These are phyloP conservation scores for Eurotiales sp. DNA, from an alignment of 2,329 filamentous ascomycete genomes.

Conservation along the genomic window DNA sequence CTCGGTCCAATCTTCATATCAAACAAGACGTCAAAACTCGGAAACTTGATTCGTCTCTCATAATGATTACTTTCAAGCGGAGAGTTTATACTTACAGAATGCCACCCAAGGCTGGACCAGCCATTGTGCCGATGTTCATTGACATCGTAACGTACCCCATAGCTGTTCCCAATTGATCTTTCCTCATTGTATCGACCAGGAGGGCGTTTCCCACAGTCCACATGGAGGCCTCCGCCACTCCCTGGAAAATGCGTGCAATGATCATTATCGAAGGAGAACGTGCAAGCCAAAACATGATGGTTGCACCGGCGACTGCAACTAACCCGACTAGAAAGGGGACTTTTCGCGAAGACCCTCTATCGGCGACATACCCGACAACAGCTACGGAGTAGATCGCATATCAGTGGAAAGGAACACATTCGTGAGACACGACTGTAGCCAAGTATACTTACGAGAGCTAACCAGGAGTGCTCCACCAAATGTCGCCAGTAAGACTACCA, in stretches of 20 bases:
- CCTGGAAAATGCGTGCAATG: constrained; percentile 54
- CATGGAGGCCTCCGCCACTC: constrained; percentile 55
- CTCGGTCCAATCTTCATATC: constrained; percentile 20
- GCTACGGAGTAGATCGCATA: constrained; percentile 11
- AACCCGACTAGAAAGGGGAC: constrained; percentile 57
- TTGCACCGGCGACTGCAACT: constrained; percentile 49
- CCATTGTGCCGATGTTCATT: constrained; percentile 55
- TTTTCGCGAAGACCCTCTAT: constrained; percentile 50
- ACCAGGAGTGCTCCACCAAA: constrained; percentile 65
- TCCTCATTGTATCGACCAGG: constrained; percentile 56
- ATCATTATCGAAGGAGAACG: constrained; percentile 45
- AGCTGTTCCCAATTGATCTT: constrained; percentile 56
- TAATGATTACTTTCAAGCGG: no score
- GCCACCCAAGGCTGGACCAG: constrained; percentile 48
- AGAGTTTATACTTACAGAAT: constrained; percentile 13
- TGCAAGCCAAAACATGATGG: constrained; percentile 53
- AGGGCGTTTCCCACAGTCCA: constrained; percentile 60
- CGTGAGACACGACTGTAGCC: background rate
- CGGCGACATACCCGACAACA: constrained; percentile 43
- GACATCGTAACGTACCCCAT: constrained; percentile 52
- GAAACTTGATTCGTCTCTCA: background rate
- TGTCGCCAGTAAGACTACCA: constrained; percentile 65
- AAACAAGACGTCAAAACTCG: background rate
- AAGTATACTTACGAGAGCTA: constrained; percentile 26
- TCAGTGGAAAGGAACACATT: background rate